A percentile compares a stretch with the other conserved stretches of the same genome.
Conservation (phyloP, 805 yeast species). For the Torulaspora indica region DNA sequence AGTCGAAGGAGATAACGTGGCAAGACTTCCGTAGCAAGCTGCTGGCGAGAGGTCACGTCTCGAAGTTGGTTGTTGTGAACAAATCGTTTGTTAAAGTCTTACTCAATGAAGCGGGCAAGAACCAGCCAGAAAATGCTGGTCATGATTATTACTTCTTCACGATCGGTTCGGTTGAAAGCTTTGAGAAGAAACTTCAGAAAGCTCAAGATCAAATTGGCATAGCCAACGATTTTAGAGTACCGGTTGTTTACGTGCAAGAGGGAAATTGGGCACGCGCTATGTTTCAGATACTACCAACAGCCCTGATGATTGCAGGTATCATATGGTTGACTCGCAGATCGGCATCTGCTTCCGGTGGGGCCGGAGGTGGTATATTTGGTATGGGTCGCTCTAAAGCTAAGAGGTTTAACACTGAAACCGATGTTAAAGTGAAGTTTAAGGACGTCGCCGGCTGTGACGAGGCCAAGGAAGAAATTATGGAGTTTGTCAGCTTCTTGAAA, state of each 20-base stretch:
- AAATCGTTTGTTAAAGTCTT: constrained; percentile 69
- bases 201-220: constrained; percentile 69
- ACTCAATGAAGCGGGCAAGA: constrained; percentile 55
- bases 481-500: constrained; percentile 89
- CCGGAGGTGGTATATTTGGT: constrained; percentile 75
- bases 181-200: constrained; percentile 71
- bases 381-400: constrained; percentile 92
- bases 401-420: constrained; percentile 85
- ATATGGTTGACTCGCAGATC: constrained; percentile 74
- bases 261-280: constrained; percentile 61
- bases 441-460: constrained; percentile 98
- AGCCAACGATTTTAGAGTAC: constrained; percentile 61
- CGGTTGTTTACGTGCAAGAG: constrained; percentile 73
- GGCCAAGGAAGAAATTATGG: constrained; percentile 97
- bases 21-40: constrained; percentile 81
- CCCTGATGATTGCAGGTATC: constrained; percentile 81
- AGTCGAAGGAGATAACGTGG: constrained; percentile 67
- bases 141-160: constrained; percentile 52
- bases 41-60: constrained; percentile 73
- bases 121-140: constrained; percentile 37
- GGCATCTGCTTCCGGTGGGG: constrained; percentile 42
- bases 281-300: constrained; percentile 81
- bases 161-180: constrained; percentile 84
- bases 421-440: constrained; percentile 78
- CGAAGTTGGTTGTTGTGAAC: constrained; percentile 69